A percentile compares a stretch with the other conserved stretches of the same genome.
Evolutionary conservation across 1,139 yeast species (phyloP).

Genomic region (Hemisphaericaspora subhashii): DNA sequence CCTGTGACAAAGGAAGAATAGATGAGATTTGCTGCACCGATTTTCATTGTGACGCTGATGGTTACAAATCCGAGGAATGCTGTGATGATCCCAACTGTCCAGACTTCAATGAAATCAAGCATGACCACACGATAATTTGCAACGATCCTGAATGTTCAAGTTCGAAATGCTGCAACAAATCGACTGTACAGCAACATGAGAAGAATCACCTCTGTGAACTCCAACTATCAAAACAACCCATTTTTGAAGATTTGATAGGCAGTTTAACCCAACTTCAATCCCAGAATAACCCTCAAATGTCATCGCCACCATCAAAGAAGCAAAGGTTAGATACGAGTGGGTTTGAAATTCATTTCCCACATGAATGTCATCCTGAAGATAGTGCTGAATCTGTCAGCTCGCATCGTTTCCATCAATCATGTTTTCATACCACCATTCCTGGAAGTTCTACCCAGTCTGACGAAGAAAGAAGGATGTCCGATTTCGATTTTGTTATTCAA

Average conservation of each 20-base stretch:
- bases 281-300: slow-evolving; percentile 3
- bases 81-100: slow-evolving; percentile 18
- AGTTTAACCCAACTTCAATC: slow-evolving; percentile 29
- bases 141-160: slow-evolving; percentile 18
- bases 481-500: slow-evolving; percentile 44
- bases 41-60: slow-evolving; percentile 5
- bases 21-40: slow-evolving; percentile 21
- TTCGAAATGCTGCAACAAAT: slow-evolving; percentile 8
- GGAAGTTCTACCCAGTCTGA: slow-evolving; percentile 9
- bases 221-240: slow-evolving; percentile 18
- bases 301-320: slow-evolving; percentile 7
- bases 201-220: slow-evolving; percentile 31
- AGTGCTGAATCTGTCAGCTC: slow-evolving; percentile 11
- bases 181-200: slow-evolving; percentile 14
- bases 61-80: slow-evolving; percentile 12
- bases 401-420: slow-evolving; percentile 43
- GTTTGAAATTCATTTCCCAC: slow-evolving; percentile 32
- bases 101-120: neutral
- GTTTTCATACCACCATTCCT: slow-evolving; percentile 47
- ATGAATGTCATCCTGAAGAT: slow-evolving; percentile 33
- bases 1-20: slow-evolving; percentile 21
- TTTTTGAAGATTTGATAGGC: slow-evolving; percentile 37
- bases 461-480: slow-evolving; percentile 26
- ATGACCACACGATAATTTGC: slow-evolving; percentile 14
- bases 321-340: slow-evolving; percentile 10